A percentile compares a stretch with the other conserved stretches of the same genome.
Evolutionary conservation across 208 protist genomes (phyloP).

Genomic region (Porcisia deanei): DNA sequence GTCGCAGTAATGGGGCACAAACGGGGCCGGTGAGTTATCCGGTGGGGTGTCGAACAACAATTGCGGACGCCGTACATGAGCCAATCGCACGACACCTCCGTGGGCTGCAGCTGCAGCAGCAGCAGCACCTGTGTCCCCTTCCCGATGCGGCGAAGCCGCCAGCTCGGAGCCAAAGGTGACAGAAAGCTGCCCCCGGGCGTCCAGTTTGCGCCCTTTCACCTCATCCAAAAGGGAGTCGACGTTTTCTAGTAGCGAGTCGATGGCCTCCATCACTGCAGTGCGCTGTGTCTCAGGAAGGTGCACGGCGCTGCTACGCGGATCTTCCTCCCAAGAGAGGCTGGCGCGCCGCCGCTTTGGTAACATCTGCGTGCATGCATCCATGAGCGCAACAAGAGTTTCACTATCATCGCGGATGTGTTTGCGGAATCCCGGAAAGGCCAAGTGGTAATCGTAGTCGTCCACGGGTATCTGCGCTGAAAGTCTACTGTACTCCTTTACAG

Average conservation of each 20-base stretch:
- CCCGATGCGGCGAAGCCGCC: slow-evolving; percentile 10
- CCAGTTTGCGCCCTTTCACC: slow-evolving; percentile 60
- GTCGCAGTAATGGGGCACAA: slow-evolving; percentile 68
- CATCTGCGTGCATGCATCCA: slow-evolving; percentile 68
- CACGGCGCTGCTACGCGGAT: slow-evolving; percentile 17
- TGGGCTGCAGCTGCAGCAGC: not conserved
- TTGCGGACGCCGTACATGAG: slow-evolving; percentile 66
- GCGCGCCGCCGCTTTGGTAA: slow-evolving; percentile 72
- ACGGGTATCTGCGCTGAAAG: slow-evolving; percentile 50
- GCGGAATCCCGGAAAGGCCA: slow-evolving; percentile 80
- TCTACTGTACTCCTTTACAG: slow-evolving; percentile 76
- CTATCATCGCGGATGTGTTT: slow-evolving; percentile 62
- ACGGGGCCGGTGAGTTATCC: slow-evolving; percentile 72
- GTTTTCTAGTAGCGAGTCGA: slow-evolving; percentile 84
- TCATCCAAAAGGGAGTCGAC: slow-evolving; percentile 85
- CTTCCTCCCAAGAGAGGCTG: slow-evolving; percentile 16
- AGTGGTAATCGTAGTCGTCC: slow-evolving; percentile 86
- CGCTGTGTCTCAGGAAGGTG: slow-evolving; percentile 55
- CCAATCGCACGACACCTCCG: slow-evolving; percentile 25
- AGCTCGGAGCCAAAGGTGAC: slow-evolving; percentile 81
- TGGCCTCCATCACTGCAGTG: slow-evolving; percentile 75
- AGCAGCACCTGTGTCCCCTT: not conserved
- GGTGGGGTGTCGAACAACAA: slow-evolving; percentile 74
- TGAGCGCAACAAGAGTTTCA: slow-evolving; percentile 51
- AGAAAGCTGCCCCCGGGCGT: slow-evolving; percentile 72